Conservation (phyloP, 2,329 filamentous ascomycete genomes). For the Hirsutella minnesotensis region DNA sequence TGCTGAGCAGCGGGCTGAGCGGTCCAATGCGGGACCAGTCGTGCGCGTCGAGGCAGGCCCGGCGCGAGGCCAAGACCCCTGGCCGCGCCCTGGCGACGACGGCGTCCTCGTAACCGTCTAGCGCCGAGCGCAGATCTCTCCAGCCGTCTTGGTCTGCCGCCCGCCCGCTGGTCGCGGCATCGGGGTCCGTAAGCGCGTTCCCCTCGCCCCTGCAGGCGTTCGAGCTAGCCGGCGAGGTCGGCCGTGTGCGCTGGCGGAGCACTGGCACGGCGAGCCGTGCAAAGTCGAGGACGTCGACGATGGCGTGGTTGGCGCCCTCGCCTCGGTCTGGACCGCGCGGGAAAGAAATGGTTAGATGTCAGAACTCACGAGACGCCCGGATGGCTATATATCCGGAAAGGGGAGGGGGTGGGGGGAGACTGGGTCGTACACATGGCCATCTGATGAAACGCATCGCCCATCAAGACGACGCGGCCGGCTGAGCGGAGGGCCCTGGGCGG, state of each 20-base stretch:
- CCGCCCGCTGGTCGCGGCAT: too few relatives aligned
- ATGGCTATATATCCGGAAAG: too few relatives aligned
- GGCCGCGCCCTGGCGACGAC: constrained; percentile 30
- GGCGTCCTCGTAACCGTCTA: constrained; percentile 30
- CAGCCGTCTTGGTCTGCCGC: neutral
- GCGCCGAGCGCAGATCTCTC: constrained; percentile 11
- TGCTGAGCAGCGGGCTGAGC: constrained; percentile 25
- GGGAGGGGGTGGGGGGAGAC: neutral
- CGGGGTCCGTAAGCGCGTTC: too few relatives aligned
- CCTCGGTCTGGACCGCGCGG: constrained; percentile 34
- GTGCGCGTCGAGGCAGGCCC: constrained; percentile 43
- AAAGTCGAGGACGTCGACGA: constrained; percentile 37
- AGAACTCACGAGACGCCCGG: too few relatives aligned
- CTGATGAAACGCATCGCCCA: constrained; percentile 44
- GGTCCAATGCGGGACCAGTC: constrained; percentile 29
- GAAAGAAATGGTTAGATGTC: too few relatives aligned
- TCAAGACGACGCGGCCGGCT: constrained; percentile 29
- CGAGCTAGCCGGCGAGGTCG: neutral
- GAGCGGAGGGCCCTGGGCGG: constrained; percentile 24
- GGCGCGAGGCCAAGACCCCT: constrained; percentile 36
- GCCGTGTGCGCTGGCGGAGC: constrained; percentile 2
- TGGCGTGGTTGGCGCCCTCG: constrained; percentile 45
- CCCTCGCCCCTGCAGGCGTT: too few relatives aligned
- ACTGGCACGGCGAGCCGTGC: constrained; percentile 17
- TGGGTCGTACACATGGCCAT: constrained; percentile 47